These are phyloP conservation scores for Gaertneriomyces sp. DNA, from an alignment of 192 early-diverging fungal species.

Conservation along the genomic window DNA sequence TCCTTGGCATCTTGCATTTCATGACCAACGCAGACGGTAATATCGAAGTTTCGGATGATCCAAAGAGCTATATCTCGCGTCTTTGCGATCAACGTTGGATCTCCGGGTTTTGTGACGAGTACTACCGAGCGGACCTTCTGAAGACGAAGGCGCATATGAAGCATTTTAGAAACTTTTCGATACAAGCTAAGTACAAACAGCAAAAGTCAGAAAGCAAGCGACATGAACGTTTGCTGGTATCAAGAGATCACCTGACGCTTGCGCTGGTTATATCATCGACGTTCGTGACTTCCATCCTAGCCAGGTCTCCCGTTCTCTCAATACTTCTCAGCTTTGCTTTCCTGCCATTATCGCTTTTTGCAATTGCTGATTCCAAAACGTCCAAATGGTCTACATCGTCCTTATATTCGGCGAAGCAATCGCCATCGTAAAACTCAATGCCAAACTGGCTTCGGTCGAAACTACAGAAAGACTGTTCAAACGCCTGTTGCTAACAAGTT, in stretches of 20 bases:
- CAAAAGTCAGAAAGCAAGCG: neutral
- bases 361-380: slow-evolving; percentile 2
- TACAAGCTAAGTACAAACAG: slow-evolving; percentile 9
- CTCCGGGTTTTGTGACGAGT: neutral
- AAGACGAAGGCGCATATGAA: slow-evolving; percentile 10
- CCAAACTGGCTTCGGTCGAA: neutral
- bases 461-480: slow-evolving; percentile 5
- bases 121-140: neutral
- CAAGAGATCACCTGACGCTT: slow-evolving; percentile 9
- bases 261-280: slow-evolving; percentile 7
- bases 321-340: slow-evolving; percentile 8
- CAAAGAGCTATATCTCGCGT: slow-evolving; percentile 3
- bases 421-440: slow-evolving; percentile 25
- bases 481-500: slow-evolving; percentile 3
- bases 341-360: slow-evolving; percentile 3
- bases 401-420: slow-evolving; percentile 13
- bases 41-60: neutral
- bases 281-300: slow-evolving; percentile 1
- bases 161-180: slow-evolving; percentile 13
- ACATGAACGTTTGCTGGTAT: neutral
- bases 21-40: slow-evolving; percentile 1
- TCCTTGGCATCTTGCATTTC: neutral
- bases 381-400: slow-evolving; percentile 1
- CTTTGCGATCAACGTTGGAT: neutral
- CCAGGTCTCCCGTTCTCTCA: neutral